These are phyloP conservation scores for Penicillium ochrochloron DNA, from an alignment of 495 filamentous ascomycete genomes.

Conservation along the genomic window DNA sequence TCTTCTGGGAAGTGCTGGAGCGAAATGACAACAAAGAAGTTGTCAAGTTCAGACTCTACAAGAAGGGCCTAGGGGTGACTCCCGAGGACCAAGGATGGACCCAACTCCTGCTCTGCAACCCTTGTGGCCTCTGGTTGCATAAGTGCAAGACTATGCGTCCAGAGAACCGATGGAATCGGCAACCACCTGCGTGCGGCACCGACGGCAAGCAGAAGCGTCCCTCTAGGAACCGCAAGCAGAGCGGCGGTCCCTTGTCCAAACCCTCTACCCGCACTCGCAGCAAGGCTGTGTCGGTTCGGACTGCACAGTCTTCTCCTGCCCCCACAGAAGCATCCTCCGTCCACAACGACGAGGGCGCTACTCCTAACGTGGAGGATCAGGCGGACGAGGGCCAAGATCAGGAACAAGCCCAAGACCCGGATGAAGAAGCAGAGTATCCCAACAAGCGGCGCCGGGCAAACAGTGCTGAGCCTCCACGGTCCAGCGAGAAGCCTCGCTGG, in stretches of 20 bases:
- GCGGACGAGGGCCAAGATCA: slow-evolving; percentile 29
- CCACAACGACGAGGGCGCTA: slow-evolving; percentile 42
- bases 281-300: slow-evolving; percentile 33
- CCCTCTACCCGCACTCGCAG: slow-evolving; percentile 40
- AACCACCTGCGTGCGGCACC: slow-evolving; percentile 34
- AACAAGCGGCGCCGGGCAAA: slow-evolving; percentile 47
- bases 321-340: slow-evolving; percentile 49
- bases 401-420: slow-evolving; percentile 1
- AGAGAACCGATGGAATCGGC: slow-evolving; percentile 78
- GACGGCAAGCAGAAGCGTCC: slow-evolving; percentile 51
- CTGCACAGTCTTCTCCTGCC: slow-evolving; percentile 47
- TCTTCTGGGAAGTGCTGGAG: slow-evolving; percentile 65
- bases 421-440: slow-evolving; percentile 29
- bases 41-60: slow-evolving; percentile 69
- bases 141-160: slow-evolving; percentile 87
- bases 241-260: slow-evolving; percentile 38
- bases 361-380: slow-evolving; percentile 40
- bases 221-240: slow-evolving; percentile 37
- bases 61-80: slow-evolving; percentile 66
- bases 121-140: slow-evolving; percentile 91
- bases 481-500: slow-evolving; percentile 40
- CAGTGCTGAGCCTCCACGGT: slow-evolving; percentile 44
- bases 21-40: slow-evolving; percentile 62
- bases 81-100: slow-evolving; percentile 66
- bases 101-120: slow-evolving; percentile 84